These are phyloP conservation scores for Aspergillus leporis DNA, from an alignment of 495 filamentous ascomycete genomes.

Conservation along the genomic window DNA sequence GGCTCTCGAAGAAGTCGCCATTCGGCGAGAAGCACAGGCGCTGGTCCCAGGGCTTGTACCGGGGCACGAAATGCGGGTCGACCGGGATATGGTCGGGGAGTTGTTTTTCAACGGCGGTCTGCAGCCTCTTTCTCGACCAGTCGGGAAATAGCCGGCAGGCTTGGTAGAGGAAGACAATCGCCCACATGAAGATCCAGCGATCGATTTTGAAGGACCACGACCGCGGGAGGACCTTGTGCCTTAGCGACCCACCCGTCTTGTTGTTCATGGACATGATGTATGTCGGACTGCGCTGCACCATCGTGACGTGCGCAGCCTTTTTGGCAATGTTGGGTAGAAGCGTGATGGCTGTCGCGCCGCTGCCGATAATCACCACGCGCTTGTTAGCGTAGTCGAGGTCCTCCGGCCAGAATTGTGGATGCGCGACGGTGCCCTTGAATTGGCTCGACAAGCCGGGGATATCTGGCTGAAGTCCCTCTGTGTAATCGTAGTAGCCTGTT, in stretches of 20 bases:
- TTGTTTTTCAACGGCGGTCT: constrained; percentile 30
- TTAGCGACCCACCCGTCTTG: background rate
- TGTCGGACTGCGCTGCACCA: constrained; percentile 52
- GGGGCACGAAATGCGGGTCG: constrained; percentile 64
- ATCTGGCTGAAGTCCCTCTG: constrained; percentile 39
- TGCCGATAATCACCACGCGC: constrained; percentile 48
- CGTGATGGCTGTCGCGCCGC: constrained; percentile 51
- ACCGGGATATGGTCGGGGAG: constrained; percentile 52
- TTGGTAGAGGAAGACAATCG: constrained; percentile 24
- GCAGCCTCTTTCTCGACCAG: constrained; percentile 37
- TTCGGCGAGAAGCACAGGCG: constrained; percentile 66
- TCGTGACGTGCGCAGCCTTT: constrained; percentile 36
- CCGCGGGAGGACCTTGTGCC: constrained; percentile 26
- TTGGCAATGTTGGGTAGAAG: constrained; percentile 34
- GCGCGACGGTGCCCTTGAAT: constrained; percentile 33
- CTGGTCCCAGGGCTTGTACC: constrained; percentile 67
- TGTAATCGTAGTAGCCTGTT: constrained; percentile 44
- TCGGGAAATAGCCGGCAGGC: constrained; percentile 52
- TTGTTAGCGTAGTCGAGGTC: constrained; percentile 42
- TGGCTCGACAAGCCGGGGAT: constrained; percentile 34
- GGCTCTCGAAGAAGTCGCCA: constrained; percentile 49
- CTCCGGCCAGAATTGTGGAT: constrained; percentile 47
- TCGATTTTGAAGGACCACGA: too few species aligned
- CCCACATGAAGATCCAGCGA: background rate
- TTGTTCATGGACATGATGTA: constrained; percentile 48